These are phyloP conservation scores for Ganoderma sp. DNA, from an alignment of 1,284 basidiomycete genomes.

Conservation along the genomic window DNA sequence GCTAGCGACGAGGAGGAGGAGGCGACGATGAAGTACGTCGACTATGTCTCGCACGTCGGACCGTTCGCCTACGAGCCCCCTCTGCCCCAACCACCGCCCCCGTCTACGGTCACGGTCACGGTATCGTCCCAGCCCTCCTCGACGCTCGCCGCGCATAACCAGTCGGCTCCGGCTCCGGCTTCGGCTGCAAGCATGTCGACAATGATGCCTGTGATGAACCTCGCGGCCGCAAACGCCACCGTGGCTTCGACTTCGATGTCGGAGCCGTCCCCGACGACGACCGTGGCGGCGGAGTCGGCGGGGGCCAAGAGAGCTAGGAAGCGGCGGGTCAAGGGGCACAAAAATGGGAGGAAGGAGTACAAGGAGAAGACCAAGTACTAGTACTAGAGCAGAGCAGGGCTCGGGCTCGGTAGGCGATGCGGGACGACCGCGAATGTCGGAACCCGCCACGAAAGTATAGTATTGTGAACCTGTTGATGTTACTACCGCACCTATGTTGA, in stretches of 20 bases:
- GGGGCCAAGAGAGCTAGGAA: slow-evolving; percentile 18
- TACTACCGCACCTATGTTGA: not conserved
- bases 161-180: not conserved
- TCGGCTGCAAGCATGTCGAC: not conserved
- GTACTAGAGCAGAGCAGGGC: not conserved
- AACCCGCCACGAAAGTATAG: not conserved
- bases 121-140: not conserved
- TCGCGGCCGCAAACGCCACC: not conserved
- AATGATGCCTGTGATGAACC: not conserved
- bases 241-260: not conserved
- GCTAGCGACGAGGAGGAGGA: not conserved
- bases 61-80: slow-evolving; percentile 12
- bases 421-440: not conserved
- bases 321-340: slow-evolving; percentile 15
- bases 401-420: not conserved
- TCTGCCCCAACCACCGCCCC: slow-evolving; percentile 6
- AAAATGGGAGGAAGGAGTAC: slow-evolving; percentile 9
- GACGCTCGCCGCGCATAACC: not conserved
- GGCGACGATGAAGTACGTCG: not conserved
- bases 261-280: not conserved
- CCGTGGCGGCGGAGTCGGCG: not conserved
- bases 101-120: slow-evolving; percentile 4
- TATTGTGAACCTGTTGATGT: not conserved
- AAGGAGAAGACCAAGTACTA: not conserved
- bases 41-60: slow-evolving; percentile 30